Percentiles rank a stretch among this genome's conserved stretches.
Evolutionary conservation across 108 stramenopile genomes (phyloP).

Genomic region (Fragilaria crotonensis): DNA sequence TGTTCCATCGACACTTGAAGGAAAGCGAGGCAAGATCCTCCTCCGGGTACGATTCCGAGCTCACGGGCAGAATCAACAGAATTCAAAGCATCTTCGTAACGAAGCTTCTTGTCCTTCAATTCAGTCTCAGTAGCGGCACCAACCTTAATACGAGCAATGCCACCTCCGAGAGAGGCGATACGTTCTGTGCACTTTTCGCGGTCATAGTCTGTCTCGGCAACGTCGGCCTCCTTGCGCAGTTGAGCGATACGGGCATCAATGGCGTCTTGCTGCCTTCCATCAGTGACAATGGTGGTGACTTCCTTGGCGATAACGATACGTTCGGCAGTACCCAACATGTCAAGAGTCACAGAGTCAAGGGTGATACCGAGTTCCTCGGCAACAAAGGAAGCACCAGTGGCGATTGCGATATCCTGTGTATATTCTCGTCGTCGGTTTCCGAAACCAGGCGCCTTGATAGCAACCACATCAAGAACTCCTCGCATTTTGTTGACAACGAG

Average conservation of each 20-base stretch:
- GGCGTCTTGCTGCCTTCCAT: constrained; percentile 85
- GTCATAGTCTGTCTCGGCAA: constrained; percentile 89
- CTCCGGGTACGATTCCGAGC: constrained; percentile 95
- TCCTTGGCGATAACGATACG: constrained; percentile 92
- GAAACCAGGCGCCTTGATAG: constrained; percentile 96
- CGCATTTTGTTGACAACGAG: constrained; percentile 99
- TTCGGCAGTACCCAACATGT: constrained; percentile 94
- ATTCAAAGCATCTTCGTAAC: constrained; percentile 96
- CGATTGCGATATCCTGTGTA: constrained; percentile 97
- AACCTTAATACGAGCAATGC: constrained; percentile 96
- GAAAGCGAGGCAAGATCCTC: constrained; percentile 86
- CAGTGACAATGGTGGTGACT: constrained; percentile 90
- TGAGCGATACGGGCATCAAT: constrained; percentile 83
- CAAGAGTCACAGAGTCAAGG: constrained; percentile 85
- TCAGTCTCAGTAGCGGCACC: constrained; percentile 98
- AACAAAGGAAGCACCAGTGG: constrained; percentile 93
- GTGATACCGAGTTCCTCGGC: constrained; percentile 96
- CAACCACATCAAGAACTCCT: constrained; percentile 93
- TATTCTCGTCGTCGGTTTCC: constrained; percentile 91
- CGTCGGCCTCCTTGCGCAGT: constrained; percentile 80
- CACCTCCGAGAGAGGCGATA: constrained; percentile 93
- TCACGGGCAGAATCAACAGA: constrained; percentile 87
- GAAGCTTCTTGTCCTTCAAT: constrained; percentile 97
- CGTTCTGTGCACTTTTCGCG: constrained; percentile 90
- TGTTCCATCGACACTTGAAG: constrained; percentile 58